These are phyloP conservation scores for Citeromyces siamensis DNA, from an alignment of 1,139 yeast genomes.

Conservation along the genomic window DNA sequence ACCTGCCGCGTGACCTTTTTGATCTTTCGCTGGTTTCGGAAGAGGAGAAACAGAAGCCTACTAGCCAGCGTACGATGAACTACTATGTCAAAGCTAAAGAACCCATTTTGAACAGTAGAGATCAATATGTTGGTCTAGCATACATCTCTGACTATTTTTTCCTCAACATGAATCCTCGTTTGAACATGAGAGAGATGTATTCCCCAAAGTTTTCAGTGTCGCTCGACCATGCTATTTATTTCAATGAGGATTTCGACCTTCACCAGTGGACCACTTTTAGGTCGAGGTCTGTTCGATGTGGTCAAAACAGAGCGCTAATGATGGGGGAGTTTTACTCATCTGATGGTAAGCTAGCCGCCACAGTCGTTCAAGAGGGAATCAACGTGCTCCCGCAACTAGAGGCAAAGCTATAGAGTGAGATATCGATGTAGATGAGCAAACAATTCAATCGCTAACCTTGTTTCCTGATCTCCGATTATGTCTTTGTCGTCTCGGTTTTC, in stretches of 20 bases:
- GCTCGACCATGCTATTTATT: constrained; percentile 57
- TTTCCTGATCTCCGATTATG: no score
- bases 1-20: constrained; percentile 28
- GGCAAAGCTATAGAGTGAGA: no score
- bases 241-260: constrained; percentile 43
- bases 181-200: constrained; percentile 26
- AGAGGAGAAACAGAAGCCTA: constrained; percentile 17
- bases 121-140: constrained; percentile 49
- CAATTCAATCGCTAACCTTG: no score
- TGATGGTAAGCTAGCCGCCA: constrained; percentile 45
- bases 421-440: no score
- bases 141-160: constrained; percentile 51
- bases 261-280: constrained; percentile 43
- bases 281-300: constrained; percentile 36
- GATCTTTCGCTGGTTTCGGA: constrained; percentile 14
- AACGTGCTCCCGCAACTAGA: constrained; percentile 2
- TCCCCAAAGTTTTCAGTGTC: constrained; percentile 40
- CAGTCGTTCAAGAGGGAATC: constrained; percentile 58
- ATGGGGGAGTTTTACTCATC: constrained; percentile 45
- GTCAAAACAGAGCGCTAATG: constrained; percentile 41
- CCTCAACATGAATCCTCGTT: constrained; percentile 33
- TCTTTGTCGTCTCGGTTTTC: no score
- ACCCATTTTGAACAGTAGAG: constrained; percentile 20
- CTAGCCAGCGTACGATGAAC: constrained; percentile 27
- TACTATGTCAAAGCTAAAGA: constrained; percentile 32